Conservation (phyloP, 176 grass and related monocot genomes). For the Echinochloa phyllopogon region DNA sequence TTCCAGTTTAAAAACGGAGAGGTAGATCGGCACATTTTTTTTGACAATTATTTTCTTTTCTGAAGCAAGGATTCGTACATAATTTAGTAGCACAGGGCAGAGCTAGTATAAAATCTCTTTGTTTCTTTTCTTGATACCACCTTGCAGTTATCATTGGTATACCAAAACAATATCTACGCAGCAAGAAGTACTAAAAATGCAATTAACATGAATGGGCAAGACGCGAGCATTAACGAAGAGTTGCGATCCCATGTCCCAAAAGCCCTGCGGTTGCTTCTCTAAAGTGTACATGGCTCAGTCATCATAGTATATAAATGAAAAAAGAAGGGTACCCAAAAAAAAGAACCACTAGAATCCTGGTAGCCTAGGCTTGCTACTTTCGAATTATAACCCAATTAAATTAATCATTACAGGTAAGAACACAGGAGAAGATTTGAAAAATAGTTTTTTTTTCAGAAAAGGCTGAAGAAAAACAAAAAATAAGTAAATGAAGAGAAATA, state of each 20-base stretch:
- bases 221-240: not conserved
- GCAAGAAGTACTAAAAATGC: not conserved
- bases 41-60: not conserved
- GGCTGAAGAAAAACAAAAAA: not conserved
- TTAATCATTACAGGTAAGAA: not conserved
- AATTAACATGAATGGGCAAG: not conserved
- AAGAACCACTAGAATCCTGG: not conserved
- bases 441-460: not conserved
- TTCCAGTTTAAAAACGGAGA: not conserved
- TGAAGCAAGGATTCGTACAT: not conserved
- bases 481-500: not conserved
- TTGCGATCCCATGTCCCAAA: not conserved
- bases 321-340: not conserved
- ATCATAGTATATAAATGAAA: not conserved
- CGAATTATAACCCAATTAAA: not conserved
- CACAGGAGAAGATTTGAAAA: not conserved
- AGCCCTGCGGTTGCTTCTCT: not conserved
- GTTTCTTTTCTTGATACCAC: not conserved
- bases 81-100: not conserved
- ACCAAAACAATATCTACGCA: not conserved
- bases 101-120: not conserved
- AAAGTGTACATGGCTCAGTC: not conserved
- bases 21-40: not conserved
- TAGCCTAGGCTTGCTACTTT: not conserved
- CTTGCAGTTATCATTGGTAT: not conserved